Evolutionary conservation across 148 eudicot genomes (phyloP), one percentile per base, ranked within the genome.

Genomic region (Rhododendron simsii): DNA sequence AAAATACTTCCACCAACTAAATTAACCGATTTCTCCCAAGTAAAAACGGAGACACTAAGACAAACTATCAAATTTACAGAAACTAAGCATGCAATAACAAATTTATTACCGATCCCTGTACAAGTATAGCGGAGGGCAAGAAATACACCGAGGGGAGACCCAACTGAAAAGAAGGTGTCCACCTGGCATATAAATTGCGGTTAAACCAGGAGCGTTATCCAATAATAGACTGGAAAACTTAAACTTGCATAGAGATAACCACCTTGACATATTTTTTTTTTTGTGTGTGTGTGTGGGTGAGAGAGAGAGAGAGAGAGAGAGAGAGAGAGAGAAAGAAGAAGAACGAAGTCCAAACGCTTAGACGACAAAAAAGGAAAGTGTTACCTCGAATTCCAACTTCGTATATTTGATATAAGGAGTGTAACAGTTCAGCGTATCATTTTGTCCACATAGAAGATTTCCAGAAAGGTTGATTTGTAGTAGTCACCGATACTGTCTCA

Each of bases 141-240:
- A 85, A 97, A 97, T 79, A 97, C 99, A 63, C 98, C 99, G 83
- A 97, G 99, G 84, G 99, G 99, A 77, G 98, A 97, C 6, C 99
- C 99, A 87, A 90, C 98, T 37, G 99, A 98, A 91, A 92, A 97
- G 78, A 95, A 97, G 63, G 98, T 97, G 87, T 97, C 98, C 82
- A 97, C 98, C 99, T 97, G 92, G 84, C 84, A 83, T 16, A 86
- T 16, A 67, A 86, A 77, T 53, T 21, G n/a, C 78, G 57, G 55
- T 50, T 81, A 63, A 51, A 63, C 14, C 83, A 50, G 79, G 28
- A 51, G 78, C 76, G 57, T 41, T 3, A 82, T 73, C n/a, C 33
- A 48, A 16, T 20, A 59, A 81, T 20, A 30, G 61, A 80, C 61
- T 13, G 11, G 63, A 80, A 50, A 51, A 3, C 48, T 80, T 15